Percentiles rank a stretch among this genome's conserved stretches.
Evolutionary conservation across 768 basidiomycete genomes (phyloP).

Genomic region (Punctularia strigosozonata): DNA sequence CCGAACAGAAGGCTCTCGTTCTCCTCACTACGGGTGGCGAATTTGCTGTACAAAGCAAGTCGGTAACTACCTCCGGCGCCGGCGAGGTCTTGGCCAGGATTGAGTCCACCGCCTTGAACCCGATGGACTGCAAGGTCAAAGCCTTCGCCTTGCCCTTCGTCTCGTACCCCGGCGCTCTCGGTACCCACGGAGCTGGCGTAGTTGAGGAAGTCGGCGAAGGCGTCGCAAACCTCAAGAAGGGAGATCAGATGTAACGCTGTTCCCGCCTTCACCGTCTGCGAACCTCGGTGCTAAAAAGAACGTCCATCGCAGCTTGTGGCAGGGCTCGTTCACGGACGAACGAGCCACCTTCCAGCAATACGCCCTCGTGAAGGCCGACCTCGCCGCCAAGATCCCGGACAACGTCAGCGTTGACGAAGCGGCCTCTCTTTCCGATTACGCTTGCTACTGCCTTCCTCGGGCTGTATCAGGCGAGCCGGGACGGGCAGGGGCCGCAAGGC

Average conservation of each 20-base stretch:
- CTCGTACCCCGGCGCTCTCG: slow-evolving; percentile 16
- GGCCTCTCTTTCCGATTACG: slow-evolving; percentile 16
- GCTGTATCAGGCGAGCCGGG: slow-evolving; percentile 14
- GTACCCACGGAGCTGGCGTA: slow-evolving; percentile 17
- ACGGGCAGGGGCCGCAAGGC: slow-evolving; percentile 1
- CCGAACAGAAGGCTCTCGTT: background rate
- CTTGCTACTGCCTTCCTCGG: slow-evolving; percentile 18
- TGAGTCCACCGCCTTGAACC: slow-evolving; percentile 18
- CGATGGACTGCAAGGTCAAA: slow-evolving; percentile 24
- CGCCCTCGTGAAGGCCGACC: background rate
- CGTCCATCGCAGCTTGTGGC: background rate
- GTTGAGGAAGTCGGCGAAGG: slow-evolving; percentile 27
- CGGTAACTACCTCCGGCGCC: slow-evolving; percentile 9
- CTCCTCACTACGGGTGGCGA: slow-evolving; percentile 8
- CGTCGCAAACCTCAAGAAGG: slow-evolving; percentile 21
- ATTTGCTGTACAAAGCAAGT: slow-evolving; percentile 1
- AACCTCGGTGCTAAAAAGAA: background rate
- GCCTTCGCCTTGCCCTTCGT: slow-evolving; percentile 20
- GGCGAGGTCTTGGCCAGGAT: slow-evolving; percentile 17
- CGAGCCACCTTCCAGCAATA: slow-evolving; percentile 5
- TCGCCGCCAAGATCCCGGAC: slow-evolving; percentile 13
- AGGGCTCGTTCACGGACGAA: background rate
- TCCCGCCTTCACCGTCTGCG: background rate
- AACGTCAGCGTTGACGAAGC: slow-evolving; percentile 18
- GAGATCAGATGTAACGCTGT: slow-evolving; percentile 26